Evolutionary conservation across 139 green algal genomes (phyloP).

Genomic region (Closterium sp.): DNA sequence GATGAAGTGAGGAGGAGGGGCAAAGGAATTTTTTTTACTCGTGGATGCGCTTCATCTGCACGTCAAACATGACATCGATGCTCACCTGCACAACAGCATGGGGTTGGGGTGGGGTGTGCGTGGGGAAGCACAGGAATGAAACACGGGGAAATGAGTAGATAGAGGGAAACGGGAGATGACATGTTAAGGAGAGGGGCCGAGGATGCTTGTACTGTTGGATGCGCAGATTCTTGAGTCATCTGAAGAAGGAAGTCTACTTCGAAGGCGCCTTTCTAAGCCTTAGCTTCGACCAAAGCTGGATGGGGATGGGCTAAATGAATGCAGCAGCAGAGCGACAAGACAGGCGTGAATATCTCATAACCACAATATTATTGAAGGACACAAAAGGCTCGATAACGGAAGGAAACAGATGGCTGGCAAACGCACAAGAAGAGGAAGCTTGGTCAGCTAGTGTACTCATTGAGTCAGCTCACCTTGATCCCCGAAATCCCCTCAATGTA

Average conservation of each 20-base stretch:
- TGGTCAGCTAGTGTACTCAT: background rate
- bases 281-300: too few species aligned
- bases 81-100: constrained; percentile 30
- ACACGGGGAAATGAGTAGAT: too few species aligned
- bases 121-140: background rate
- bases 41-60: constrained; percentile 94
- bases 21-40: too few species aligned
- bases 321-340: background rate
- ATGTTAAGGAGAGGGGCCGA: too few species aligned
- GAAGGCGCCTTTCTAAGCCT: too few species aligned
- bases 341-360: background rate
- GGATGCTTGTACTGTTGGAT: too few species aligned
- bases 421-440: background rate
- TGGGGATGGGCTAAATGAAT: too few species aligned
- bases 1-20: too few species aligned
- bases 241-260: background rate
- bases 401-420: too few species aligned
- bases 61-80: constrained; percentile 77
- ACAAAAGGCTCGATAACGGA: background rate
- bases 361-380: background rate
- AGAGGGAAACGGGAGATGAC: too few species aligned
- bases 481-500: constrained; percentile 75
- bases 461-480: constrained; percentile 61
- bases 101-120: too few species aligned
- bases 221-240: too few species aligned